Conservation (phyloP, 805 yeast species). For the Ogataea kodamae region DNA sequence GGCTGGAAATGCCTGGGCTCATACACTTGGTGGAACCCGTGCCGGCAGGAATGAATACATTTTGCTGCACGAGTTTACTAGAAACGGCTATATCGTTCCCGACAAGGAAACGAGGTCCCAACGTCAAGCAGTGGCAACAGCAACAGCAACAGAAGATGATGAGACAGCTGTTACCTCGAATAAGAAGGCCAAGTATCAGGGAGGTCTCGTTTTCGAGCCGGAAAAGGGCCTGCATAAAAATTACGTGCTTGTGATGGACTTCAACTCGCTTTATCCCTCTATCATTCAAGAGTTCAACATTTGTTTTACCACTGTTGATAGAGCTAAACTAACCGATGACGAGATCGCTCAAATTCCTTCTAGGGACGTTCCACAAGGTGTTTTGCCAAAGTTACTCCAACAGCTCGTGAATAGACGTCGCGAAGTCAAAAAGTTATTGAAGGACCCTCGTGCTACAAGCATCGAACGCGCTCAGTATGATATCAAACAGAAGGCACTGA, state of each 20-base stretch:
- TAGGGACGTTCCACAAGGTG: conserved; percentile 61
- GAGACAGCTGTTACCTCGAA: conserved; percentile 48
- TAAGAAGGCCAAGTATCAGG: conserved; percentile 31
- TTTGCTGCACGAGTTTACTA: conserved; percentile 84
- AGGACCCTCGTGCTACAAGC: conserved; percentile 62
- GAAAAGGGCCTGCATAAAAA: conserved; percentile 91
- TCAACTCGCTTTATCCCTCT: conserved; percentile 94
- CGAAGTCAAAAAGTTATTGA: conserved; percentile 83
- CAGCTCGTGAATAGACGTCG: conserved; percentile 87
- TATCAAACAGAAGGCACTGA: conserved; percentile 92
- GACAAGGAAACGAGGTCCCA: conserved; percentile 47
- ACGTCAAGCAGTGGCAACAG: conserved; percentile 25
- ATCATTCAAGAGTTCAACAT: conserved; percentile 96
- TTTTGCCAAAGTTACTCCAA: conserved; percentile 78
- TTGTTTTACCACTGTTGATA: conserved; percentile 91
- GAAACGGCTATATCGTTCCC: conserved; percentile 79
- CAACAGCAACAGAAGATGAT: conserved; percentile 33
- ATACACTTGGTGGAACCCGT: conserved; percentile 89
- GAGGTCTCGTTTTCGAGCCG: conserved; percentile 89
- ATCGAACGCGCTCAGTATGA: conserved; percentile 80
- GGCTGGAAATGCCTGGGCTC: conserved; percentile 98
- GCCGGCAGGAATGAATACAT: conserved; percentile 95
- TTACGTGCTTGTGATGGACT: conserved; percentile 91
- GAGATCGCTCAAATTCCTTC: conserved; percentile 70
- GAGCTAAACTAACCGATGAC: conserved; percentile 43